A percentile compares a stretch with the other conserved stretches of the same genome.
These are phyloP conservation scores for Moesziomyces sp. DNA, from an alignment of 1,284 basidiomycete species.

Conservation along the genomic window DNA sequence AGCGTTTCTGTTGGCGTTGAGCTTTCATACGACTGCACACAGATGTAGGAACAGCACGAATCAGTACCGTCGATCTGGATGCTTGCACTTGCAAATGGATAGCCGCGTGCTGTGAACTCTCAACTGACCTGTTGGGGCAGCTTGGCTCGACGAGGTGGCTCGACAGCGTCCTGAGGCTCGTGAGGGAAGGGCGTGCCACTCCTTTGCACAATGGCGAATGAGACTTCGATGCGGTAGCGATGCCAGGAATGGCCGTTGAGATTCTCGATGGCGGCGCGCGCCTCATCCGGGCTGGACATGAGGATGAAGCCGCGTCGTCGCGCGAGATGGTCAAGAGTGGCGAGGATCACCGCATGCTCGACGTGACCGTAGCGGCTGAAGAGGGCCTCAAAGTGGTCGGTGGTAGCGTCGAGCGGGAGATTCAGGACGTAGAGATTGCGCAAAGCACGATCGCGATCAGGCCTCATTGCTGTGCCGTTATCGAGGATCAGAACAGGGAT, in stretches of 20 bases:
- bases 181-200: slow-evolving; percentile 58
- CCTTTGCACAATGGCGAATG: slow-evolving; percentile 66
- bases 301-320: slow-evolving; percentile 66
- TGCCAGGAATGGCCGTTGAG: slow-evolving; percentile 62
- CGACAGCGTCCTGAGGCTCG: background rate
- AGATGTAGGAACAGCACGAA: background rate
- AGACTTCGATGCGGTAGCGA: slow-evolving; percentile 66
- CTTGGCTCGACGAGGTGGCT: slow-evolving; percentile 1
- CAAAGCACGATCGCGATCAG: slow-evolving; percentile 30
- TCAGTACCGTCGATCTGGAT: too few relatives aligned
- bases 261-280: slow-evolving; percentile 53
- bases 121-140: slow-evolving; percentile 15
- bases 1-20: background rate
- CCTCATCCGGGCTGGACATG: slow-evolving; percentile 57
- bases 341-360: slow-evolving; percentile 65
- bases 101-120: too few relatives aligned
- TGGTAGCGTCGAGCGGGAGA: slow-evolving; percentile 63
- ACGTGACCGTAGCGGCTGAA: slow-evolving; percentile 58
- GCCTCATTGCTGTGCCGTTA: slow-evolving; percentile 9
- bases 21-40: background rate
- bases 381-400: slow-evolving; percentile 55
- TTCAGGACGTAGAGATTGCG: slow-evolving; percentile 66
- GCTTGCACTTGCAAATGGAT: too few relatives aligned
- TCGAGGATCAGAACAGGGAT: background rate
- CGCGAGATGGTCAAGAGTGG: slow-evolving; percentile 65